phyloP scores from a whole-genome alignment of 2,329 filamentous ascomycete genomes.

The Rosellinia necatrix region DNA sequence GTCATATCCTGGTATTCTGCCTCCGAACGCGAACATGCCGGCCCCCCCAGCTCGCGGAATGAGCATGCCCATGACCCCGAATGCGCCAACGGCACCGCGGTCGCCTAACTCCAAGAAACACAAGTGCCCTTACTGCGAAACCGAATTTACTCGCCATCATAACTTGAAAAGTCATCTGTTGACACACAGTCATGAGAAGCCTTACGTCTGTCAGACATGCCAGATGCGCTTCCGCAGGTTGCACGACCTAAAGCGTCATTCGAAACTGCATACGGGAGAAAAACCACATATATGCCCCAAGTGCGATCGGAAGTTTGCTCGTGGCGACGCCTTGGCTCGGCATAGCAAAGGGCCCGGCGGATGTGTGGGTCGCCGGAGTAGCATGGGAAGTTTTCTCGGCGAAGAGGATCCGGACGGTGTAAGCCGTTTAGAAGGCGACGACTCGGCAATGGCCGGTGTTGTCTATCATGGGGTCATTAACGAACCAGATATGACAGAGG shows the following conservation, averaged over 20 bases:
- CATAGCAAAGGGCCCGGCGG: conserved; percentile 96
- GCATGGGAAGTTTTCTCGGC: conserved; percentile 79
- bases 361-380: conserved; percentile 88
- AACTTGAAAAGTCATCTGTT: conserved; percentile 97
- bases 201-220: conserved; percentile 92
- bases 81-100: conserved; percentile 57
- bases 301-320: conserved; percentile 91
- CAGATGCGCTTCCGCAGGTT: conserved; percentile 88
- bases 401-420: conserved; percentile 72
- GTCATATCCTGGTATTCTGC: conserved; percentile 59
- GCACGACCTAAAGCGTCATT: conserved; percentile 94
- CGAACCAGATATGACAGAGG: conserved; percentile 65
- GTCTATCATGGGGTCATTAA: conserved; percentile 58
- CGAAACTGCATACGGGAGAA: conserved; percentile 95
- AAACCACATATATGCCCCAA: conserved; percentile 93
- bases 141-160: conserved; percentile 95
- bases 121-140: conserved; percentile 94
- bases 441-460: conserved; percentile 61
- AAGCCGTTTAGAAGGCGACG: conserved; percentile 54
- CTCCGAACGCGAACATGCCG: conserved; percentile 48
- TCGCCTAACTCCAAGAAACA: conserved; percentile 84
- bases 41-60: conserved; percentile 56
- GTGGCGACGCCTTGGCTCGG: conserved; percentile 90
- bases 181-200: conserved; percentile 98
- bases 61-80: conserved; percentile 60